These are phyloP conservation scores for Rhynchospora pubera DNA, from an alignment of 176 grass and related monocot genomes.

Conservation along the genomic window DNA sequence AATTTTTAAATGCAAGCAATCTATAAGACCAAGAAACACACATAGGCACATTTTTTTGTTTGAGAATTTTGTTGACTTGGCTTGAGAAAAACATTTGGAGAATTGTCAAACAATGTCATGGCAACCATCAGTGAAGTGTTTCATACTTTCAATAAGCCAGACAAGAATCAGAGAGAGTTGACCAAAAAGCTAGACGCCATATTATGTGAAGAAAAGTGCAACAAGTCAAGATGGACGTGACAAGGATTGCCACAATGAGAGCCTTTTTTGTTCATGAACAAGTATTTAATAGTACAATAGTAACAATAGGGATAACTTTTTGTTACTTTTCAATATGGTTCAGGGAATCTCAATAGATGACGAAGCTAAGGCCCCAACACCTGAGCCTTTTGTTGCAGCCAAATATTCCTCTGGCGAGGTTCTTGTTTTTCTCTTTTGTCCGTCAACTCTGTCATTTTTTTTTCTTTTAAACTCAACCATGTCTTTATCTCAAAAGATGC, in stretches of 20 bases:
- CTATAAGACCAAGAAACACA: background rate
- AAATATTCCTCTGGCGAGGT: slow-evolving; percentile 57
- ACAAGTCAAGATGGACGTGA: background rate
- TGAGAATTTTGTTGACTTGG: background rate
- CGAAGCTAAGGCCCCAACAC: slow-evolving; percentile 31
- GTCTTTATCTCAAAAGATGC: background rate
- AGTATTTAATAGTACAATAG: background rate
- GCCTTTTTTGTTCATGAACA: background rate
- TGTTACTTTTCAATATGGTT: slow-evolving; percentile 19
- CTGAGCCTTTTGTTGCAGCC: slow-evolving; percentile 44
- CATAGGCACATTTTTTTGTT: background rate
- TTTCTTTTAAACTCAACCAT: background rate
- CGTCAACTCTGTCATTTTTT: background rate
- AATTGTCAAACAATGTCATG: background rate
- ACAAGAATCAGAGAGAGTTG: background rate
- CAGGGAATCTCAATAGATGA: slow-evolving; percentile 75
- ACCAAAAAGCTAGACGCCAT: background rate
- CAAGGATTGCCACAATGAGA: background rate
- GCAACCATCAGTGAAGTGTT: background rate
- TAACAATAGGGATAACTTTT: background rate
- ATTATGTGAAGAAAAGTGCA: background rate
- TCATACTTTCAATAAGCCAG: background rate
- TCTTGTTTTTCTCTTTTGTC: background rate
- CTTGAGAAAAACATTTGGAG: background rate
- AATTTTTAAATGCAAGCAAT: background rate